Base-by-base conservation (phyloP, 2,329 filamentous ascomycete species). In the Hypomyces perniciosus region DNA sequence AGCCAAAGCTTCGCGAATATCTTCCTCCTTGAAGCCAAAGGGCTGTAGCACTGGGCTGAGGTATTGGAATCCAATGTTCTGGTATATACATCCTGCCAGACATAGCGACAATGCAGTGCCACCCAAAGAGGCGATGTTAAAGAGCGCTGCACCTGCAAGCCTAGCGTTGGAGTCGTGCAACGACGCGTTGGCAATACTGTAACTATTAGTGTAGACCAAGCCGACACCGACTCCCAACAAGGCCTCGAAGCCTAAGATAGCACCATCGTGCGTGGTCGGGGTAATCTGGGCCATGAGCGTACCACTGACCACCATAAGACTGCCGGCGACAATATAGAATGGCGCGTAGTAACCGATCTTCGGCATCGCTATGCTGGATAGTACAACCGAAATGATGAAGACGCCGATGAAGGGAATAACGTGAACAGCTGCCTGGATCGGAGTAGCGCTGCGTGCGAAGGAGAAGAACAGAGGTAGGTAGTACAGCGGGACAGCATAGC, bases 401-500 rank as follows among this genome's bases (percentile, higher is more conserved):
- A 69, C 54, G 20, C 69, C 57, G 47, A 75, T 69, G 55, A 71
- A 71, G 2, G 72, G 75, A 1, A 77, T 61, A 1, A 76, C 59
- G 3, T 68, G 64, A 1, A 72, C 66, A 1, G 67, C 72, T 4
- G 72, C 67, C n/a, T 65, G 50, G 4, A 76, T 57, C 0, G 72
- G 66, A 3, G 57, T 64, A 30, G 75, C 68, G 4, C 71, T 71
- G 3, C 64, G 67, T 0, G 68, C 68, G 58, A 80, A 81, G 51
- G 77, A 73, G 60, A 80, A 80, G 63, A 71, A 80, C 1, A 81
- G 63, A 0, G 79, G 78, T 6, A 76, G 72, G 61, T 76, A 81
- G 63, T 80, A 81, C 6, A 76, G 64, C 0, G 68, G 57, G 42
- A 73, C 62, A 10, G 69, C 72, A 52, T 70, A 67, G 7, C 62